Evolutionary conservation across 2,329 filamentous ascomycete genomes (phyloP), one percentile per base, ranked within the genome.

Genomic region (Pseudomassariella vexata): DNA sequence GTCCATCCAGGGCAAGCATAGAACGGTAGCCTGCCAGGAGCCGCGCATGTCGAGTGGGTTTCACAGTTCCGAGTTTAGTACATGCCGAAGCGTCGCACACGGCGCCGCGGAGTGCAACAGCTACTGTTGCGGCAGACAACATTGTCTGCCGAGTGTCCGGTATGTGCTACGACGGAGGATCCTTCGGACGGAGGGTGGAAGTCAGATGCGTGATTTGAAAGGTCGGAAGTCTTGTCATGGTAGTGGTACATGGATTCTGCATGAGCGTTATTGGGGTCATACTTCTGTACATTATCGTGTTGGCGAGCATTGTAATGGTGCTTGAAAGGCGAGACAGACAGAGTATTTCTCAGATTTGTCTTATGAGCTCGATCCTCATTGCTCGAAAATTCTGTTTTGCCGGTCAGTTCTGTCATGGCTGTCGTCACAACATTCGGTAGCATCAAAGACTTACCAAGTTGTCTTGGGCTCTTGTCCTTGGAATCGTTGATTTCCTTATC

Each of bases 161-260:
- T 55, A 25, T 55, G 51, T 18, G 37, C 51, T 23, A 46, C 6
- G 24, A 48, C 26, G 8, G 52, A 55, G 16, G 48, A 53, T 16
- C 27, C 32, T 12, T 40, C 24, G 9, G 37, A 24, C 11, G 33
- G 38, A 5, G 39, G 14, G 17, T 30, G 16, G 14, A 34, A 38
- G 10, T 37, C 33, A 9, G 33, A 37, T 14, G 42, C 38, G 22
- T 28, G 29, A 27, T 28, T 33, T 10, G 38, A 42, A 11, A 27
- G 19, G 19, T 9, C 24, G 28, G 31, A 21, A 11, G 35, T 33
- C 17, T 26, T 22, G n/a, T 20, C 12, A n/a, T 40, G 19, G 17
- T 28, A 34, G 5, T 36, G n/a, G 17, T 27, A 27, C 30, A 33
- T 20, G 22, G 34, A 19, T 11, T 28, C 15, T 16, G 32, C 18